A percentile compares a stretch with the other conserved stretches of the same genome.
These are phyloP conservation scores for Chiua virens DNA, from an alignment of 768 basidiomycete species.

Conservation along the genomic window DNA sequence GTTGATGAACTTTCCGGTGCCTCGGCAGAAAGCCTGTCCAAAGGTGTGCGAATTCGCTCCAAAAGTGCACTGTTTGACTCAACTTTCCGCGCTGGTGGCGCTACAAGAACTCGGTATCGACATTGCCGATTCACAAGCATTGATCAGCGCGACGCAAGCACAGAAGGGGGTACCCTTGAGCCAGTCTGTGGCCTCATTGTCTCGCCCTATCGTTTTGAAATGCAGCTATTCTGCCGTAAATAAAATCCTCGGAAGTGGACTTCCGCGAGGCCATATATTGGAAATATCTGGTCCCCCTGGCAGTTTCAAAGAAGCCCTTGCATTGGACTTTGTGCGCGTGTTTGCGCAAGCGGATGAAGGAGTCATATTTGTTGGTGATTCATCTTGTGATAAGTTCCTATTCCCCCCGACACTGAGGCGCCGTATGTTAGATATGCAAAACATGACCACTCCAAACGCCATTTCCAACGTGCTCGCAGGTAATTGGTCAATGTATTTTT, in stretches of 20 bases:
- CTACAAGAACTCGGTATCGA: conserved; percentile 51
- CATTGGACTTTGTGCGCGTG: conserved; percentile 46
- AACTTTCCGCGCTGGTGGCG: not conserved
- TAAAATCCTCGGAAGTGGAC: conserved; percentile 59
- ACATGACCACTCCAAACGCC: conserved; percentile 41
- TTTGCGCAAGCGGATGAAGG: conserved; percentile 49
- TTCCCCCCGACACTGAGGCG: conserved; percentile 2
- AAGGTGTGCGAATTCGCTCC: conserved; percentile 46
- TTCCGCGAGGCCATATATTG: conserved; percentile 59
- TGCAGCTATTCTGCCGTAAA: conserved; percentile 51
- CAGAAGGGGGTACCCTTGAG: conserved; percentile 39
- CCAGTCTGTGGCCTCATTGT: conserved; percentile 55
- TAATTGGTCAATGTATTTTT: conserved; percentile 13
- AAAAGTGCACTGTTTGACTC: not conserved
- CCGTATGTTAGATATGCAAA: conserved; percentile 45
- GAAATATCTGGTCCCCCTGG: conserved; percentile 81
- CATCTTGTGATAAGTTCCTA: not conserved
- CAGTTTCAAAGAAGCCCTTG: conserved; percentile 58
- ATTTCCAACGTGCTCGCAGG: conserved; percentile 32
- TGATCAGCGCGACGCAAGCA: conserved; percentile 44
- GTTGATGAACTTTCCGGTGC: conserved; percentile 48
- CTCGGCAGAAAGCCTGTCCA: conserved; percentile 47
- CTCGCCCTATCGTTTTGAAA: conserved; percentile 13
- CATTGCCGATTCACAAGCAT: conserved; percentile 42
- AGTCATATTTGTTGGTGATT: conserved; percentile 65